phyloP scores from a whole-genome alignment of 495 filamentous ascomycete species.

The Annulohypoxylon bovei region DNA sequence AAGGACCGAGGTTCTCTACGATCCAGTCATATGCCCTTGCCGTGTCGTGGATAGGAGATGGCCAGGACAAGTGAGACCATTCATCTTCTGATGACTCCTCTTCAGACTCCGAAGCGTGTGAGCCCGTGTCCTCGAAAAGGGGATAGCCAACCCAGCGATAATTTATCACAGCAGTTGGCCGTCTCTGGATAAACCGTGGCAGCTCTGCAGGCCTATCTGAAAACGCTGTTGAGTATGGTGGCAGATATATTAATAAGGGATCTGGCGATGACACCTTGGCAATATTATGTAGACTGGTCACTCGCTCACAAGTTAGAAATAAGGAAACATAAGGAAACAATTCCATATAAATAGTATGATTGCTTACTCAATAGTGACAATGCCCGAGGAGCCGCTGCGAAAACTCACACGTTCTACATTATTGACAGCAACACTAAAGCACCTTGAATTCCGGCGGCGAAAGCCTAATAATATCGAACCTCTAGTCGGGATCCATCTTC shows the following conservation, averaged over 20 bases:
- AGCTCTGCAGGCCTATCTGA: conserved; percentile 25
- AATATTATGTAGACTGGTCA: conserved; percentile 49
- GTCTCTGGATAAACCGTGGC: conserved; percentile 47
- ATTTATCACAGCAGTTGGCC: conserved; percentile 53
- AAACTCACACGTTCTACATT: conserved; percentile 38
- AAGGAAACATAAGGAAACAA: not conserved
- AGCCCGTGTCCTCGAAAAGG: conserved; percentile 2
- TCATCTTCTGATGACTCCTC: conserved; percentile 5
- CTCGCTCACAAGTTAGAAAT: not conserved
- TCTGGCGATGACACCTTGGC: conserved; percentile 34
- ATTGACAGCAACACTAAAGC: conserved; percentile 33
- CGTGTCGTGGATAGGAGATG: conserved; percentile 60
- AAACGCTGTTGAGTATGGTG: conserved; percentile 44
- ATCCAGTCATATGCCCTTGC: conserved; percentile 59
- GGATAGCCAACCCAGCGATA: conserved; percentile 50
- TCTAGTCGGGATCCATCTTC: conserved; percentile 71
- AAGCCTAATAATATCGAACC: conserved; percentile 66
- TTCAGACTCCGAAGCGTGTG: not conserved
- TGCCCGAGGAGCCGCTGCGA: conserved; percentile 42
- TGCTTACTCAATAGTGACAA: conserved; percentile 44
- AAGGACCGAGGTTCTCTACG: conserved; percentile 46
- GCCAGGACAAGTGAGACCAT: conserved; percentile 50
- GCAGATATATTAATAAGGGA: conserved; percentile 51
- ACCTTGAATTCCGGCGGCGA: conserved; percentile 13
- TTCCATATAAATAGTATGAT: not conserved